phyloP scores from a whole-genome alignment of 78 protist species.

The Dictyostelium purpureum region DNA sequence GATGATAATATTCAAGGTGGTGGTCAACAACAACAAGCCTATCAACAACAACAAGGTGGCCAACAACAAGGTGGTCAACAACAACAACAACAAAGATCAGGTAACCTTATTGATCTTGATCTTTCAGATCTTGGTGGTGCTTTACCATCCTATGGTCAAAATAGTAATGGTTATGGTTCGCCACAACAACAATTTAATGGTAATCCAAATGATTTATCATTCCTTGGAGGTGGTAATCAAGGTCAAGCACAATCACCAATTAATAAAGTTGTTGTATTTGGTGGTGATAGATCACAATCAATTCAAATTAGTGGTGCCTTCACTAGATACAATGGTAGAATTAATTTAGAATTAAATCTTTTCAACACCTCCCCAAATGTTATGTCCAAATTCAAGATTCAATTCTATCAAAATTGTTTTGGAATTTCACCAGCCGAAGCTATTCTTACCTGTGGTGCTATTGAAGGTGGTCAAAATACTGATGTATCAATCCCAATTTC shows the following conservation, averaged over 20 bases:
- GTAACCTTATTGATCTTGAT: constrained; percentile 62
- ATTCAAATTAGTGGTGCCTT: constrained; percentile 70
- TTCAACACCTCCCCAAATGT: constrained; percentile 8
- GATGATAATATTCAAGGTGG: constrained; percentile 30
- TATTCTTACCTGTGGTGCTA: constrained; percentile 43
- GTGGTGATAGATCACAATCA: constrained; percentile 40
- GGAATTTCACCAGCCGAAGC: constrained; percentile 74
- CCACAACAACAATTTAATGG: constrained; percentile 17
- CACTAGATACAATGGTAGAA: constrained; percentile 62
- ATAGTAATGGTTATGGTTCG: not conserved
- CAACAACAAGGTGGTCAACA: not conserved
- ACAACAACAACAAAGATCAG: constrained; percentile 50
- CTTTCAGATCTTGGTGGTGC: constrained; percentile 45
- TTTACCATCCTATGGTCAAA: constrained; percentile 9
- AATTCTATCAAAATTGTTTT: constrained; percentile 77
- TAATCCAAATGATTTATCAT: constrained; percentile 48
- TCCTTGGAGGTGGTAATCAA: not conserved
- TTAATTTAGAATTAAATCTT: constrained; percentile 53
- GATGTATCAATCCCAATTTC: constrained; percentile 51
- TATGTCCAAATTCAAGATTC: constrained; percentile 71
- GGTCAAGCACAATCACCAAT: constrained; percentile 4
- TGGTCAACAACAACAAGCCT: not conserved
- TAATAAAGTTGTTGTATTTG: constrained; percentile 29
- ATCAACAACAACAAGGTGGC: constrained; percentile 6
- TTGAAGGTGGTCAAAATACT: constrained; percentile 21